Base-by-base conservation (phyloP, 2,329 filamentous ascomycete genomes). In the Xylaria polymorpha region DNA sequence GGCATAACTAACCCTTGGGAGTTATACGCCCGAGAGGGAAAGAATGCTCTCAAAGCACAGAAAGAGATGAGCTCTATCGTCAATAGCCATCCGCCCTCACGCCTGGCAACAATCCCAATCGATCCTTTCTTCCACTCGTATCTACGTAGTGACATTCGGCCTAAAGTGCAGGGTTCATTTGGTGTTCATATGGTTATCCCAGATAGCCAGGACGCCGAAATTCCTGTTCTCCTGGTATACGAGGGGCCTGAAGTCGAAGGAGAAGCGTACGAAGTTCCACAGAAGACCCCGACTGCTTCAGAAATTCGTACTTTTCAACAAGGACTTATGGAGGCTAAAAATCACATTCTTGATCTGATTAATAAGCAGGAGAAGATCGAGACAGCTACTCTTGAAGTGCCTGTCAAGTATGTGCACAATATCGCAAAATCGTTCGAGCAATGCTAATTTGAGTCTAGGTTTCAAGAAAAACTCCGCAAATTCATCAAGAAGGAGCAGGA, bases 21-120 rank as follows among this genome's bases (percentile, higher is more conserved):
- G 79, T 87, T 98, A 64, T 97, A 94, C 81, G 93, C 93, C 7
- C 88, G 92, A 44, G 92, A 97, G 75, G 90, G 91, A 72, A 97
- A 96, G 85, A 97, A 94, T 77, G 87, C 88, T 35, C 89, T 93
- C 77, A 90, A 90, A 74, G 92, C 92, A 8, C 91, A 92, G 76
- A 88, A 88, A 7, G 92, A 94, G 75, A 90, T 96, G 76, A 90
- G 89, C 78, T 88, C 88, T 74, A 87, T 96, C 67, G 88, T 95
- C 74, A 88, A 88, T 69, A 88, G 88, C 58, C 91, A 94, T 77
- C 92, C 92, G 50, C 93, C 92, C 3, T 86, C 90, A 44, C 88
- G 92, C 71, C 87, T 96, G 79, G 84, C 86, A 25, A 86, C 88
- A 12, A 79, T 94, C 14, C 80, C 88, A 18, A 87, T 96, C 32